Conservation (phyloP, 83 land plant species). For the Picea abies region DNA sequence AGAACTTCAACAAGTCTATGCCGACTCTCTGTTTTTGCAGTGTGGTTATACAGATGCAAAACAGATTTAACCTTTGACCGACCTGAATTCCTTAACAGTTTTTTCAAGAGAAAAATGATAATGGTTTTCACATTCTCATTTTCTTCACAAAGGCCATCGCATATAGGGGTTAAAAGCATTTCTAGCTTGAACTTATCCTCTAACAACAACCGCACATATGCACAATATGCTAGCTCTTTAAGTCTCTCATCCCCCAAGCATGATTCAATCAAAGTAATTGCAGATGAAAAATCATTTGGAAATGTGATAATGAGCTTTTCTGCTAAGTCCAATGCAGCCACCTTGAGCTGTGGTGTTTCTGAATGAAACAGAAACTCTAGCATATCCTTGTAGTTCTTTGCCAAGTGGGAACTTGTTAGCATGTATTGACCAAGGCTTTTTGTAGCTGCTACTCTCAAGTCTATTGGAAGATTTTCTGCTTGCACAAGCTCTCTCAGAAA, state of each 20-base stretch:
- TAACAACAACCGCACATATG: slow-evolving; percentile 18
- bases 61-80: slow-evolving; percentile 20
- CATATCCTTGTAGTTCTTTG: slow-evolving; percentile 20
- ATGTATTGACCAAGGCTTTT: slow-evolving; percentile 24
- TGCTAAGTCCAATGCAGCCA: slow-evolving; percentile 16
- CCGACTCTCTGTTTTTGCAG: slow-evolving; percentile 9
- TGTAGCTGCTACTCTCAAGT: slow-evolving; percentile 19
- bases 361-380: slow-evolving; percentile 18
- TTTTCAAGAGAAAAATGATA: slow-evolving; percentile 19
- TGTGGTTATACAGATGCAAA: slow-evolving; percentile 20
- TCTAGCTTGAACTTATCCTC: slow-evolving; percentile 24
- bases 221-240: slow-evolving; percentile 18
- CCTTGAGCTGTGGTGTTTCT: background rate
- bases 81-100: slow-evolving; percentile 14
- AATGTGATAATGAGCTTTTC: slow-evolving; percentile 23
- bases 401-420: slow-evolving; percentile 18
- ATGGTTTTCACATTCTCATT: slow-evolving; percentile 13
- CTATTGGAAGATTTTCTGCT: slow-evolving; percentile 12
- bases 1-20: slow-evolving; percentile 17
- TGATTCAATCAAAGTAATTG: slow-evolving; percentile 9
- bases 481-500: slow-evolving; percentile 17
- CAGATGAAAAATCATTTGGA: slow-evolving; percentile 26
- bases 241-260: slow-evolving; percentile 10
- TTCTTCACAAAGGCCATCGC: slow-evolving; percentile 22
- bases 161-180: slow-evolving; percentile 24